Base-by-base conservation (phyloP, 2,329 filamentous ascomycete genomes). In the Hypomyces rosellus region DNA sequence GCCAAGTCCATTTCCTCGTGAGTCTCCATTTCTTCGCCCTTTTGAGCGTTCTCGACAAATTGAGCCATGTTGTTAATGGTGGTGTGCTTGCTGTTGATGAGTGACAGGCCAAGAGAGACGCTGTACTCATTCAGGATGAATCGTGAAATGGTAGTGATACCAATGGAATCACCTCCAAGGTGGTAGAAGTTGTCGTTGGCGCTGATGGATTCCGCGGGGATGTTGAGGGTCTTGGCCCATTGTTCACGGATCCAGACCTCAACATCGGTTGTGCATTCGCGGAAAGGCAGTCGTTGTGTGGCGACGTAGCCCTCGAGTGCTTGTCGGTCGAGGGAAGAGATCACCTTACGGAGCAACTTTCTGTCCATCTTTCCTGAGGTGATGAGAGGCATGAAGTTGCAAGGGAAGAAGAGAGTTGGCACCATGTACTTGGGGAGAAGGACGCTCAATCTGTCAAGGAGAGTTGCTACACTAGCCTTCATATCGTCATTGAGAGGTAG, bases 51-150 rank as follows among this genome's bases (percentile, higher is more conserved):
- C 2, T 55, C 55, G 15, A 59, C 52, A 13, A 48, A 53, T 12
- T 51, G 42, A 2, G 55, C 55, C 48, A 58, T 53, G 5, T 51
- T 48, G 13, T 37, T 50, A 44, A 58, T 48, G 0, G 54, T 57
- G 1, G 55, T 54, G 13, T 54, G 51, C 41, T 53, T 58, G 40
- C 56, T 53, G 41, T 55, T 59, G 46, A 58, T 49, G 16, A 55
- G 43, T 6, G 56, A 54, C 2, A 51, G 30, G 8, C 48, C 48
- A 12, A 59, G 45, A n/a, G 52, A 43, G 11, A 58, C 52, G 5
- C 48, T 44, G n/a, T 53, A 48, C 18, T 57, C 44, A 5, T 56
- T 40, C 5, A 46, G 34, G 13, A 55, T 49, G 22, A 48, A 33
- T 49, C 46, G 12, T 37, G 45, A 46, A 52, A 52, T n/a, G 46